Evolutionary conservation across 179 eudicot species (phyloP).

Genomic region (Drosera spatulata): DNA sequence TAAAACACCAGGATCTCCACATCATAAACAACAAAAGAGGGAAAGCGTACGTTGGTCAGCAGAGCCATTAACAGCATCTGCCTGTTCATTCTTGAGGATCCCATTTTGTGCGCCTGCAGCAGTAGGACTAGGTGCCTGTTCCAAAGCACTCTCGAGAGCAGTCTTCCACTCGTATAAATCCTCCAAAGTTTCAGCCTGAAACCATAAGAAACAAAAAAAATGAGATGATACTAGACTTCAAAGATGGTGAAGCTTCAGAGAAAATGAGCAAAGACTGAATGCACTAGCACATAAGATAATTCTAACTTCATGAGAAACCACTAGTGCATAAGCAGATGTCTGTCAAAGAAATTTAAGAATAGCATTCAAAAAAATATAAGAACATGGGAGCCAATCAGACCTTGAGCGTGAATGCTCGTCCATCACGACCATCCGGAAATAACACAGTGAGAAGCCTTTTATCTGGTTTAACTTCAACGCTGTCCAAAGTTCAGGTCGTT

Average conservation of each 20-base stretch:
- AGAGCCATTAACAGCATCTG: slow-evolving; percentile 42
- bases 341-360: no score
- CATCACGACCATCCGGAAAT: slow-evolving; percentile 99
- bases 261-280: no score
- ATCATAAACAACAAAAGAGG: not conserved
- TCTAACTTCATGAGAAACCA: no score
- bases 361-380: no score
- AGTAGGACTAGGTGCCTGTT: slow-evolving; percentile 73
- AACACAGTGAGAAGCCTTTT: slow-evolving; percentile 85
- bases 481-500: slow-evolving; percentile 12
- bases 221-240: no score
- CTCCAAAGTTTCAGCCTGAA: slow-evolving; percentile 85
- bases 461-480: slow-evolving; percentile 97
- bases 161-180: slow-evolving; percentile 85
- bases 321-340: no score
- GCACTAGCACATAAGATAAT: no score
- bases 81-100: slow-evolving; percentile 38
- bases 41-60: slow-evolving; percentile 44
- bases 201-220: slow-evolving; percentile 2
- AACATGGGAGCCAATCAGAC: slow-evolving; percentile 14
- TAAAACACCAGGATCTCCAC: not conserved
- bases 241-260: no score
- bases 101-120: slow-evolving; percentile 54
- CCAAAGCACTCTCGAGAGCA: slow-evolving; percentile 86
- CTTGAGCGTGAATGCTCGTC: slow-evolving; percentile 98